Evolutionary conservation across 2,329 filamentous ascomycete species (phyloP), one percentile per base, ranked within the genome.

Genomic region (Aphanoascus verrucosus): DNA sequence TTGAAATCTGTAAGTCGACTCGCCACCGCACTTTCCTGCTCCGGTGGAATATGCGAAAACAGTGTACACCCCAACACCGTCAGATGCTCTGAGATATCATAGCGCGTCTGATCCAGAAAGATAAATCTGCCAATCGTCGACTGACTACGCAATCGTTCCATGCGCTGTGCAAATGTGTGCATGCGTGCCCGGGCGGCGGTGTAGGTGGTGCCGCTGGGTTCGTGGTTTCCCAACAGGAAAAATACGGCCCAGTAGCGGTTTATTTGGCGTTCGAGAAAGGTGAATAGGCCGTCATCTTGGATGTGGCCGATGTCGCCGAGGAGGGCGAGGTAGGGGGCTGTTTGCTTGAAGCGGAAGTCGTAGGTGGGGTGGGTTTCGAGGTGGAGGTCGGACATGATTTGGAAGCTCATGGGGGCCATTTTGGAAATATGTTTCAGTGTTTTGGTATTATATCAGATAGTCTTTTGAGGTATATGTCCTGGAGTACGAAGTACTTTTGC

Each of bases 371-470:
- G 70, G 7, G 62, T 61, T 60, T 82, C 77, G 7, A 82, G 69
- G 56, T 82, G 79, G 3, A 82, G 67, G 62, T 82, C 79, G 0
- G 78, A 81, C 14, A 81, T 53, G 45, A 82, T 72, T 57, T 80
- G 69, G 49, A 71, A 28, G 23, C 23, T 28, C 23, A 28, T 28
- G 23, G 23, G 23, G 23, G 23, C 23, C 23, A 28, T 28, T 3
- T 3, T 7, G 3, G 23, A 3, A 3, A 28, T 3, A 28, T 28
- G 23, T 28, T n/a, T n/a, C 23, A 28, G 7, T 7, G 3, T 28
- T 28, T 28, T 28, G 23, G 7, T 28, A 28, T 7, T 3, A 7
- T 28, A 3, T 28, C 23, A 4, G 23, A 28, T 28, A 7, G 23
- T 28, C 23, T 7, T 28, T 28, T 3, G 23, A 28, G 23, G 23